Evolutionary conservation across 805 yeast species (phyloP).

Genomic region (Candida dajiaensis): DNA sequence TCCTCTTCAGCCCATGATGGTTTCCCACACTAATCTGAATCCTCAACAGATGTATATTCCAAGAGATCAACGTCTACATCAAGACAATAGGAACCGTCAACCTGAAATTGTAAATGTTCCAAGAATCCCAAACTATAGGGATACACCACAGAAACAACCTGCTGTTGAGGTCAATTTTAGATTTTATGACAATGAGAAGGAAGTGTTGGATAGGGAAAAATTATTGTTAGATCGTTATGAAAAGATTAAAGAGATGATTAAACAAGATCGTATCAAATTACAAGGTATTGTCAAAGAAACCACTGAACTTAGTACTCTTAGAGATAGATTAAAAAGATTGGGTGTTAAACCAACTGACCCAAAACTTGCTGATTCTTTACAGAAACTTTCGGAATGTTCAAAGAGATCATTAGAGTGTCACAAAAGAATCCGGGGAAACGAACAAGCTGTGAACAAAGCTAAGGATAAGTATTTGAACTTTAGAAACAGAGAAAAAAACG

Average conservation of each 20-base stretch:
- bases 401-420: conserved; percentile 3
- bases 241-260: not conserved
- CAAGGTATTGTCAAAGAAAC: not conserved
- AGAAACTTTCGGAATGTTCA: conserved; percentile 2
- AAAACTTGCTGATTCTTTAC: not conserved
- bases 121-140: too few species aligned
- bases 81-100: not conserved
- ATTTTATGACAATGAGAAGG: not conserved
- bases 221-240: not conserved
- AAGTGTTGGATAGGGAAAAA: not conserved
- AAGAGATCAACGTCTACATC: not conserved
- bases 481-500: conserved; percentile 2
- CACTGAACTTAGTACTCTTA: not conserved
- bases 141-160: not conserved
- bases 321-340: conserved; percentile 3
- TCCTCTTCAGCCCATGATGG: too few species aligned
- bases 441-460: not conserved
- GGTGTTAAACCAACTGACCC: conserved; percentile 2
- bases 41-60: too few species aligned
- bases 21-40: too few species aligned
- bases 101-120: too few species aligned
- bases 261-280: not conserved
- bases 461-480: conserved; percentile 1
- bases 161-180: not conserved
- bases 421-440: not conserved